Conservation (phyloP, 768 basidiomycete genomes). For the Rhizopogon salebrosus region DNA sequence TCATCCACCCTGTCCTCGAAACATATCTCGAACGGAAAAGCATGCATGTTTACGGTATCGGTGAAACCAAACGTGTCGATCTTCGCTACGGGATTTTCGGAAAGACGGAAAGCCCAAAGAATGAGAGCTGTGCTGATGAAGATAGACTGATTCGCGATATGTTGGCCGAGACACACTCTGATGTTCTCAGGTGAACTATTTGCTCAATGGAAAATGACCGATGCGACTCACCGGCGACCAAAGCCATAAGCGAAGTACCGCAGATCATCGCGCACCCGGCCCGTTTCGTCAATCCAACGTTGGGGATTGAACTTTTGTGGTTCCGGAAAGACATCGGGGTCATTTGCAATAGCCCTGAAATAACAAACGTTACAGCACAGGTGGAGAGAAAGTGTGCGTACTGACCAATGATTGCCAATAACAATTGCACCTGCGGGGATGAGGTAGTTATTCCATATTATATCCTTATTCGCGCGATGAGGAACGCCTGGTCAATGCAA, state of each 20-base stretch:
- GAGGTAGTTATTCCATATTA: conserved; percentile 32
- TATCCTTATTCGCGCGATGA: conserved; percentile 57
- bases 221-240: conserved; percentile 24
- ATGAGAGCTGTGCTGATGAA: conserved; percentile 59
- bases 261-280: conserved; percentile 21
- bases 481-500: conserved; percentile 47
- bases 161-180: conserved; percentile 55
- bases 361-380: neutral
- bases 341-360: conserved; percentile 40
- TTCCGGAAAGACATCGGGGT: conserved; percentile 48
- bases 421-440: conserved; percentile 37
- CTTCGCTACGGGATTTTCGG: conserved; percentile 39
- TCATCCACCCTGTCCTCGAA: conserved; percentile 40
- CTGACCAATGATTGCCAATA: conserved; percentile 34
- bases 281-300: conserved; percentile 38
- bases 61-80: conserved; percentile 60
- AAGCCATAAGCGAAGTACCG: conserved; percentile 31
- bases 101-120: conserved; percentile 58
- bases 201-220: neutral
- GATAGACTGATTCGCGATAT: conserved; percentile 39
- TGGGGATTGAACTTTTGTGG: conserved; percentile 51
- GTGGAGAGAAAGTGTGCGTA: neutral
- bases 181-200: neutral
- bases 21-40: conserved; percentile 47
- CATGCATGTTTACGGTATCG: conserved; percentile 53